Evolutionary conservation across 2,329 filamentous ascomycete species (phyloP).

Genomic region (Alternaria gansuensis): DNA sequence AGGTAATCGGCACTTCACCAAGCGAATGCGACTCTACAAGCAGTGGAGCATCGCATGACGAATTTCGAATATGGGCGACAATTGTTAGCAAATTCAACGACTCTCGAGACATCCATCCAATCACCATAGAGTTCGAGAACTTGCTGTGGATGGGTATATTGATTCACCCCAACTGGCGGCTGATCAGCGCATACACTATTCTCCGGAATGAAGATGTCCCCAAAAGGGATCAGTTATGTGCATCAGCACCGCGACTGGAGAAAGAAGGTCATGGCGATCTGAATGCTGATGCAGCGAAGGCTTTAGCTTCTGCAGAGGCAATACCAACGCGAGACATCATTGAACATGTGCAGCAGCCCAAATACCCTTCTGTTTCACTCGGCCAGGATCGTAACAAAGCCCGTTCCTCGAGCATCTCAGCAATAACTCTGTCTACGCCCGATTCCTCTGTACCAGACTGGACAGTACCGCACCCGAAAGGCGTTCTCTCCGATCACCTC

Average conservation of each 20-base stretch:
- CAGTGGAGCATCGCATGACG: conserved; percentile 39
- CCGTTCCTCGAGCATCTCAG: conserved; percentile 28
- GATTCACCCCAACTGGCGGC: conserved; percentile 41
- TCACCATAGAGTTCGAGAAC: conserved; percentile 49
- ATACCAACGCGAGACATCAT: conserved; percentile 8
- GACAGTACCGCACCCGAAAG: conserved; percentile 35
- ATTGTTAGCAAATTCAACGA: conserved; percentile 56
- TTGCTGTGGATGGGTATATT: conserved; percentile 47
- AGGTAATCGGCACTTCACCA: conserved; percentile 27
- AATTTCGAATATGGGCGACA: conserved; percentile 56
- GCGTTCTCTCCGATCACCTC: conserved; percentile 44
- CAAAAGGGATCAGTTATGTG: conserved; percentile 17
- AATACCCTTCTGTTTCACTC: conserved; percentile 17
- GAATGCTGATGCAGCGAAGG: conserved; percentile 12
- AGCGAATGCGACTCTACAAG: neutral
- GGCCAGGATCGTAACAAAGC: conserved; percentile 32
- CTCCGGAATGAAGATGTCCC: conserved; percentile 31
- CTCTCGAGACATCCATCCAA: conserved; percentile 57
- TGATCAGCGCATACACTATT: conserved; percentile 38
- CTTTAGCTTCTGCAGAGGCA: conserved; percentile 15
- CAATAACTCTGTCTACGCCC: conserved; percentile 36
- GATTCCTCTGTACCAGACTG: conserved; percentile 41
- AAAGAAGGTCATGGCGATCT: conserved; percentile 4
- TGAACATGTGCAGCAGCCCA: conserved; percentile 15
- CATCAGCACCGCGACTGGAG: conserved; percentile 5